A percentile compares a stretch with the other conserved stretches of the same genome.
Evolutionary conservation across 164 flowering plant species (phyloP).

Genomic region (Nymphaea colorata): DNA sequence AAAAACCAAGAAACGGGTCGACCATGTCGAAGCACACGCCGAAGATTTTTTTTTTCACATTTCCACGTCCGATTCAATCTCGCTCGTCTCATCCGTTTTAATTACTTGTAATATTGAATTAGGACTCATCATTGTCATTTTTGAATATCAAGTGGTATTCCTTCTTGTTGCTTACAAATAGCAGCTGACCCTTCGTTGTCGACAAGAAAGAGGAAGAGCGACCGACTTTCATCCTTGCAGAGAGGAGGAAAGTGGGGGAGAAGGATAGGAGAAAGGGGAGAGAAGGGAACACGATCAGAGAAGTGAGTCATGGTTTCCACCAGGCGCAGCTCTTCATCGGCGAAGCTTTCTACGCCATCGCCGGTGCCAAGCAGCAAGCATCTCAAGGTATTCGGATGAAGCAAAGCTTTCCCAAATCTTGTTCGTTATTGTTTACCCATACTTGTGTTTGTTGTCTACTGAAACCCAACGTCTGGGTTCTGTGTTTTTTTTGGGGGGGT

Average conservation of each 20-base stretch:
- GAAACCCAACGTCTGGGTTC: background rate
- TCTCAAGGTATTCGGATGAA: conserved; percentile 38
- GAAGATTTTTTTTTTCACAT: too few species aligned
- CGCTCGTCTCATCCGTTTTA: too few species aligned
- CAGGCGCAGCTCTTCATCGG: conserved; percentile 74
- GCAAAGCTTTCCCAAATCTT: conserved; percentile 10
- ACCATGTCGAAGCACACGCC: too few species aligned
- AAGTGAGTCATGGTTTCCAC: conserved; percentile 66
- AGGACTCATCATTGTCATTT: background rate
- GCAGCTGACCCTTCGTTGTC: background rate
- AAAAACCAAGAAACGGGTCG: too few species aligned
- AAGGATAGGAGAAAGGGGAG: background rate
- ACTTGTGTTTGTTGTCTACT: background rate
- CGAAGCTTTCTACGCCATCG: conserved; percentile 28
- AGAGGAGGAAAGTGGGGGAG: background rate
- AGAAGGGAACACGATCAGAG: conserved; percentile 2
- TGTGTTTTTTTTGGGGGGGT: background rate
- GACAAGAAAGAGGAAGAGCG: background rate
- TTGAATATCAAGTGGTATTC: background rate
- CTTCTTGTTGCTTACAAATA: background rate
- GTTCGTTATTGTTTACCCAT: background rate
- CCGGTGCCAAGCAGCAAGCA: conserved; percentile 23
- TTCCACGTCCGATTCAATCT: too few species aligned
- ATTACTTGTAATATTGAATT: too few species aligned
- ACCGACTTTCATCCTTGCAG: background rate